Evolutionary conservation across 1,139 yeast species (phyloP).

Genomic region (Hemisphaericaspora lyxosophila): DNA sequence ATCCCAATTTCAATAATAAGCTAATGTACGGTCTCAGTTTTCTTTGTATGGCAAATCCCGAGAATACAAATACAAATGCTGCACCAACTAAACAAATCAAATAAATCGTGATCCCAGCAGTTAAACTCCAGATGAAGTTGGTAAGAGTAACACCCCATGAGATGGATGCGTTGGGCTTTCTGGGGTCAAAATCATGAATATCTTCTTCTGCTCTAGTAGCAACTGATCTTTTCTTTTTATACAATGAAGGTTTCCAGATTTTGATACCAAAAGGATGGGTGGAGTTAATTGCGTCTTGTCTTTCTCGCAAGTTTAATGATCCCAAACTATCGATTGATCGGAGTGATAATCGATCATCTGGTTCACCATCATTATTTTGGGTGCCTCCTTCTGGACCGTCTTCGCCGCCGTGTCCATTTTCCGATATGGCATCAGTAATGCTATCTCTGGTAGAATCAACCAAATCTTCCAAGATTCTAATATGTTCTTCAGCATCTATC

Average conservation of each 20-base stretch:
- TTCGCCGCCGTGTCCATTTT: slow-evolving; percentile 2
- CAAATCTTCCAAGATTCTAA: slow-evolving; percentile 18
- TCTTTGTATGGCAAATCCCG: slow-evolving; percentile 47
- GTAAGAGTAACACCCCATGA: slow-evolving; percentile 66
- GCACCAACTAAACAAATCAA: slow-evolving; percentile 51
- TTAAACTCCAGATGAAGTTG: slow-evolving; percentile 72
- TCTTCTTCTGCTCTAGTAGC: slow-evolving; percentile 91
- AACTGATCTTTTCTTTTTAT: slow-evolving; percentile 89
- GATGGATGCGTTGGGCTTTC: slow-evolving; percentile 50
- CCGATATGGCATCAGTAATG: slow-evolving; percentile 8
- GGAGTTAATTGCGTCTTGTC: slow-evolving; percentile 93
- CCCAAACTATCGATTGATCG: slow-evolving; percentile 63
- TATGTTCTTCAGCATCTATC: slow-evolving; percentile 21
- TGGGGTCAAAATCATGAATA: slow-evolving; percentile 72
- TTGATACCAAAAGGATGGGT: slow-evolving; percentile 98
- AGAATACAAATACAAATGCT: slow-evolving; percentile 39
- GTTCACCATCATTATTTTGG: slow-evolving; percentile 1
- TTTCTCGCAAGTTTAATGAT: slow-evolving; percentile 84
- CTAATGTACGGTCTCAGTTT: slow-evolving; percentile 55
- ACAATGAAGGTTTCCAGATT: slow-evolving; percentile 97
- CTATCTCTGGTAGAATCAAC: slow-evolving; percentile 14
- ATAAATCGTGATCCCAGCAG: slow-evolving; percentile 67
- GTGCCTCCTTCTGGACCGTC: not conserved
- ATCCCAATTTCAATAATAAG: slow-evolving; percentile 62
- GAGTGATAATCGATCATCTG: slow-evolving; percentile 18